A percentile compares a stretch with the other conserved stretches of the same genome.
These are phyloP conservation scores for Hypoxylon sp. DNA, from an alignment of 2,329 filamentous ascomycete species.

Conservation along the genomic window DNA sequence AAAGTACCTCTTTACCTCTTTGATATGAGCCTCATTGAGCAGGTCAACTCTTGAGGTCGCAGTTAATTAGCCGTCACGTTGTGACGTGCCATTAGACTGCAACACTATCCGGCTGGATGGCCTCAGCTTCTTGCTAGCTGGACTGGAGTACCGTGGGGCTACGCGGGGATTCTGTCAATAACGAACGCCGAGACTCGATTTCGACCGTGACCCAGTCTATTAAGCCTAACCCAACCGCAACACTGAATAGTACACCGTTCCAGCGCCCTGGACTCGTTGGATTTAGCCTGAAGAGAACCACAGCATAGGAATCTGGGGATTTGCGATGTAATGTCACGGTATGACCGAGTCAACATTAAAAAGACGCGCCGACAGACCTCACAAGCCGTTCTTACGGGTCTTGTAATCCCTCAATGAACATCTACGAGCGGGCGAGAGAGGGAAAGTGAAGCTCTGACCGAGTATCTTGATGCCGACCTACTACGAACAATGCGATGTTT, in stretches of 20 bases:
- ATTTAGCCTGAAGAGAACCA: constrained; percentile 33
- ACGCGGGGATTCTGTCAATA: no score
- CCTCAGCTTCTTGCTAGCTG: no score
- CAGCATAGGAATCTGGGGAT: constrained; percentile 18
- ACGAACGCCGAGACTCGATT: not conserved
- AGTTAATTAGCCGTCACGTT: not conserved
- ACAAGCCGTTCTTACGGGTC: no score
- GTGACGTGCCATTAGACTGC: not conserved
- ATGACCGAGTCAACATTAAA: constrained; percentile 9
- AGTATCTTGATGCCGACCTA: not conserved
- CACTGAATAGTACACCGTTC: not conserved
- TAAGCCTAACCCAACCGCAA: constrained; percentile 2
- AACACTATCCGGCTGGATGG: no score
- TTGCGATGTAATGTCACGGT: constrained; percentile 8
- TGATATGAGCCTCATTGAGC: not conserved
- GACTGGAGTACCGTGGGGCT: not conserved
- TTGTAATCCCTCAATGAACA: not conserved
- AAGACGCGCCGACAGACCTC: not conserved
- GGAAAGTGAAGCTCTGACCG: not conserved
- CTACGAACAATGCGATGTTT: not conserved
- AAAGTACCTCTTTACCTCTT: not conserved
- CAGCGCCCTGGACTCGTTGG: constrained; percentile 7
- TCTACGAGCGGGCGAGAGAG: not conserved
- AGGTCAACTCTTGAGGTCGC: not conserved
- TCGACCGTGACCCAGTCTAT: not conserved